Evolutionary conservation across 148 eudicot species (phyloP).

Genomic region (Drosera capensis): DNA sequence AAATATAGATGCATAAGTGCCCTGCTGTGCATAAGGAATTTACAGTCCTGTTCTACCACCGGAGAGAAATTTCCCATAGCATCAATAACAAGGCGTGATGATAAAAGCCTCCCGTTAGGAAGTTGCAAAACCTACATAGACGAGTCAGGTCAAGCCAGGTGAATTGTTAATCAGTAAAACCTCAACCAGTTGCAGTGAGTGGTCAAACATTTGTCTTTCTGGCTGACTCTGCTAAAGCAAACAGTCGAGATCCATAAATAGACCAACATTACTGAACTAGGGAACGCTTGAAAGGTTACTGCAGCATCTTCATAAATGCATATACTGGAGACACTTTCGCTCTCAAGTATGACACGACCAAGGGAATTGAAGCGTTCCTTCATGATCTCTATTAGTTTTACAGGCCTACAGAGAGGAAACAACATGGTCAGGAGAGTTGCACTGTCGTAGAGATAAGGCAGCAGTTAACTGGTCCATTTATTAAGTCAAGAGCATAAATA

Average conservation of each 20-base stretch:
- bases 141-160: slow-evolving; percentile 12
- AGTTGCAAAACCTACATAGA: slow-evolving; percentile 56
- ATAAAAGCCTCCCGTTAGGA: slow-evolving; percentile 47
- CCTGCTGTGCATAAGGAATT: slow-evolving; percentile 5
- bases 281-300: slow-evolving; percentile 28
- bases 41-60: slow-evolving; percentile 78
- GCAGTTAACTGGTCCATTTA: no score
- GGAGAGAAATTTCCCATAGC: slow-evolving; percentile 99
- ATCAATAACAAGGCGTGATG: slow-evolving; percentile 64
- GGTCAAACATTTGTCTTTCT: no score
- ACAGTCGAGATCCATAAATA: no score
- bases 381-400: slow-evolving; percentile 60
- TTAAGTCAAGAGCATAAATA: no score
- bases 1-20: not conserved
- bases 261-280: not conserved
- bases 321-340: slow-evolving; percentile 57
- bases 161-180: no score
- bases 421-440: no score
- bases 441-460: no score
- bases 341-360: slow-evolving; percentile 78
- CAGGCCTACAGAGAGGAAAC: slow-evolving; percentile 42
- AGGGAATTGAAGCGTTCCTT: slow-evolving; percentile 52
- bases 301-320: slow-evolving; percentile 62
- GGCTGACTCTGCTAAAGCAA: no score
- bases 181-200: no score